These are phyloP conservation scores for Moricandia moricandioides DNA, from an alignment of 345 rosid genomes.

Conservation along the genomic window DNA sequence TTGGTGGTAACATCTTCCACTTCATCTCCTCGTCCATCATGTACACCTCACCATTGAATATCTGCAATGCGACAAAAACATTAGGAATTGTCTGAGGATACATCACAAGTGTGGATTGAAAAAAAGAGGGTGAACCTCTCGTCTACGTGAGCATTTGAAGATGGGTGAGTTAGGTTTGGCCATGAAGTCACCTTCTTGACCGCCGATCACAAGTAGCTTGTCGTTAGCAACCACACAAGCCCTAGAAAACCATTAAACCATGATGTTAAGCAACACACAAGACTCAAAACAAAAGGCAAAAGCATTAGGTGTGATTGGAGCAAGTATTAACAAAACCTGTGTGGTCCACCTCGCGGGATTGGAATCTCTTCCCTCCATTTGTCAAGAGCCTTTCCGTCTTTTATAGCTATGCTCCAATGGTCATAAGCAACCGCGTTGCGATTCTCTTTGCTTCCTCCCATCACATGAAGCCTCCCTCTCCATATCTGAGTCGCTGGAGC, in stretches of 20 bases:
- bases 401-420: constrained; percentile 85
- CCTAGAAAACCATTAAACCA: constrained; percentile 38
- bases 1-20: constrained; percentile 64
- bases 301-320: not conserved
- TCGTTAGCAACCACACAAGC: constrained; percentile 57
- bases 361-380: constrained; percentile 64
- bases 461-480: constrained; percentile 91
- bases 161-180: constrained; percentile 83
- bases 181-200: constrained; percentile 94
- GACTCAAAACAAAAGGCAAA: not conserved
- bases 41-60: constrained; percentile 73
- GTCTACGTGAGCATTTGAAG: constrained; percentile 83
- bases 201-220: constrained; percentile 61
- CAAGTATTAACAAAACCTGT: constrained; percentile 46
- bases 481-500: constrained; percentile 90
- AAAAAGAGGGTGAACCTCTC: constrained; percentile 48
- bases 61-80: constrained; percentile 40
- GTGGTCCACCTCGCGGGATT: constrained; percentile 92
- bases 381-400: constrained; percentile 67
- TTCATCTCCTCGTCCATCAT: constrained; percentile 72
- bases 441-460: constrained; percentile 88
- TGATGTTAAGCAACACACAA: not conserved
- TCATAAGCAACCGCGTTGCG: constrained; percentile 71
- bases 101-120: not conserved
- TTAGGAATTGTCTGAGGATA: not conserved